Evolutionary conservation across 495 filamentous ascomycete genomes (phyloP).

Genomic region (Hyphodiscus hymeniophilus): DNA sequence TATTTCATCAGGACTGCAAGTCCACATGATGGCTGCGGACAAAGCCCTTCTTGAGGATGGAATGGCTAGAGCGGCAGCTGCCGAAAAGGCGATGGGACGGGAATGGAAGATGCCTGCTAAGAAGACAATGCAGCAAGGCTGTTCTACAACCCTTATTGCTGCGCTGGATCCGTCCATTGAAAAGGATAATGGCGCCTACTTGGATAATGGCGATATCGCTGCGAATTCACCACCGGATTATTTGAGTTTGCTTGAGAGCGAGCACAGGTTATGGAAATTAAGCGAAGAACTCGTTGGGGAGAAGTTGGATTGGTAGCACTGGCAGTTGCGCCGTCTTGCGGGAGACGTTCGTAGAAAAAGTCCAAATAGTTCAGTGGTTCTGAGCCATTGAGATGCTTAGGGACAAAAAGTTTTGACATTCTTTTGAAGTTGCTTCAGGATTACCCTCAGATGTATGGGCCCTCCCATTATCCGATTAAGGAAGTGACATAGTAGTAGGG

Average conservation of each 20-base stretch:
- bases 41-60: neutral
- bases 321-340: too few species aligned
- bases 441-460: too few species aligned
- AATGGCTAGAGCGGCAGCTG: neutral
- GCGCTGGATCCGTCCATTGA: conserved; percentile 28
- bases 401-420: too few species aligned
- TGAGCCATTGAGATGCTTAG: too few species aligned
- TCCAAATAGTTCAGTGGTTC: too few species aligned
- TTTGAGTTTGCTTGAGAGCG: conserved; percentile 26
- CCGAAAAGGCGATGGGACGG: conserved; percentile 7
- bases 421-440: too few species aligned
- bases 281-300: conserved; percentile 43
- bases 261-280: conserved; percentile 40
- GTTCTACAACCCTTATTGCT: conserved; percentile 31
- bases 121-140: conserved; percentile 35
- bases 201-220: conserved; percentile 4
- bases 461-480: too few species aligned
- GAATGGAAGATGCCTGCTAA: conserved; percentile 2
- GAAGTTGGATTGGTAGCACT: conserved; percentile 14
- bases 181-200: conserved; percentile 4
- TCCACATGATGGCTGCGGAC: conserved; percentile 1
- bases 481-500: too few species aligned
- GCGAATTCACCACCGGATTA: neutral
- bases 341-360: too few species aligned
- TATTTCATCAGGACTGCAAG: conserved; percentile 5